Conservation (phyloP, 345 rosid species). For the Odontarrhena argentea region DNA sequence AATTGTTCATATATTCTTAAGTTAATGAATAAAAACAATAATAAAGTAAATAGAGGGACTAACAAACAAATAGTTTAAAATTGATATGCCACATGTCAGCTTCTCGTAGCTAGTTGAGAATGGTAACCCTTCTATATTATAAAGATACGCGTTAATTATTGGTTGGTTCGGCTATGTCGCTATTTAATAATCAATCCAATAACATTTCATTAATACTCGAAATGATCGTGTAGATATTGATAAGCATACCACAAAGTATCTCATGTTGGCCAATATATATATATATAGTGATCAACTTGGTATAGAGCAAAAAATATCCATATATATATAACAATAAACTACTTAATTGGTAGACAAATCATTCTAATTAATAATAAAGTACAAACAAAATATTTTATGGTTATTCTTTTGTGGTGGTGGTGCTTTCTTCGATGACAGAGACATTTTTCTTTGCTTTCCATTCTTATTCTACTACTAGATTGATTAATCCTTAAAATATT, state of each 20-base stretch:
- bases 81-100: no score
- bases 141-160: slow-evolving; percentile 7
- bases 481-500: not conserved
- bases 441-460: not conserved
- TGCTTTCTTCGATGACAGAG: not conserved
- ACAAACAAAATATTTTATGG: not conserved
- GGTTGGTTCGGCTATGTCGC: slow-evolving; percentile 16
- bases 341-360: not conserved
- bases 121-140: no score
- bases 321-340: not conserved
- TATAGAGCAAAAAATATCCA: slow-evolving; percentile 5
- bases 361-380: not conserved
- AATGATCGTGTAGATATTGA: not conserved
- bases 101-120: no score
- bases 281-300: slow-evolving; percentile 15
- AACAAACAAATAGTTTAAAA: no score
- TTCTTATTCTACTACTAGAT: not conserved
- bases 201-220: not conserved
- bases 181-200: slow-evolving; percentile 1
- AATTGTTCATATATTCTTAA: no score
- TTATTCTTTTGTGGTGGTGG: not conserved
- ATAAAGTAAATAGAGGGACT: no score
- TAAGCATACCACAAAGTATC: not conserved
- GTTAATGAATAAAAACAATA: no score
- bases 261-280: not conserved